A percentile compares a stretch with the other conserved stretches of the same genome.
Conservation (phyloP, 805 yeast genomes). For the Barnettozyma populi region DNA sequence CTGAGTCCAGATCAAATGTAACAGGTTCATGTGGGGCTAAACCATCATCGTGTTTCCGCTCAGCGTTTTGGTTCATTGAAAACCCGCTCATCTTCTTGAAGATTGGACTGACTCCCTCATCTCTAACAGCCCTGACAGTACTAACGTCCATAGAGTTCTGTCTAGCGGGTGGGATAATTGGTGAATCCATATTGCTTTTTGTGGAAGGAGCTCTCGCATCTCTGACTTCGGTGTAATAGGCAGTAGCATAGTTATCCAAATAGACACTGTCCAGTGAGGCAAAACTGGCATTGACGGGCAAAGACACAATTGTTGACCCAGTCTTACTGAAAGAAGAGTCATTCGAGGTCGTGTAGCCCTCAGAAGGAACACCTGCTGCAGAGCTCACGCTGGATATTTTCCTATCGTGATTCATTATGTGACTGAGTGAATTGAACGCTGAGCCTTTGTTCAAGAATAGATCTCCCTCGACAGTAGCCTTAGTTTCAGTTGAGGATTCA, state of each 20-base stretch:
- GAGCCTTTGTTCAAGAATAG: conserved; percentile 21
- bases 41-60: conserved; percentile 12
- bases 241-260: conserved; percentile 42
- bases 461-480: conserved; percentile 28
- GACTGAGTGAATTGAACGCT: conserved; percentile 1
- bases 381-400: conserved; percentile 17
- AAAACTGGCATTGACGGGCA: conserved; percentile 69
- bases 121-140: background rate
- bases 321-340: conserved; percentile 32
- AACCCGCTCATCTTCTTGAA: conserved; percentile 17
- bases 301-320: conserved; percentile 53
- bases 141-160: background rate
- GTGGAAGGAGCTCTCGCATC: conserved; percentile 15
- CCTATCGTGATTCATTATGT: conserved; percentile 20
- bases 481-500: conserved; percentile 19
- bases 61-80: conserved; percentile 14
- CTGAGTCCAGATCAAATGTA: conserved; percentile 8
- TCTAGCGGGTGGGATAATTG: conserved; percentile 1
- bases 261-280: conserved; percentile 72
- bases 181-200: conserved; percentile 4
- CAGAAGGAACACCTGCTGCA: background rate
- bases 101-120: background rate
- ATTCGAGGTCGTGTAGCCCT: conserved; percentile 6
- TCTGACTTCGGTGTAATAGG: conserved; percentile 14
- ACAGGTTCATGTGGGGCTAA: conserved; percentile 20